Conservation (phyloP, 768 basidiomycete species). For the Dioszegia aurantiaca region DNA sequence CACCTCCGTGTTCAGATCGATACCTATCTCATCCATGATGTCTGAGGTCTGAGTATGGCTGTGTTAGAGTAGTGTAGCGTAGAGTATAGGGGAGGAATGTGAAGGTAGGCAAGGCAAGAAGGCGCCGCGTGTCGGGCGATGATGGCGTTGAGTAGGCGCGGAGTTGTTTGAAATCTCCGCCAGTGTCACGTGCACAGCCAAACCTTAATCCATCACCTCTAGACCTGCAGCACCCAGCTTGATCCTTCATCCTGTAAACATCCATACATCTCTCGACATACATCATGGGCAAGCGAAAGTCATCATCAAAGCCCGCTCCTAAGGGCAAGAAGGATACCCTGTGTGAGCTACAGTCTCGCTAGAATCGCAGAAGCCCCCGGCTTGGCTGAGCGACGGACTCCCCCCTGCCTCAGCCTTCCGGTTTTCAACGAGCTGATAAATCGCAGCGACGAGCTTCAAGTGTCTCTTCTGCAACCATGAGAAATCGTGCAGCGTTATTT, state of each 20-base stretch:
- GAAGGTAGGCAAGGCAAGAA: background rate
- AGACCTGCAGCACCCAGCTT: too few species aligned
- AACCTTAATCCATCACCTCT: too few species aligned
- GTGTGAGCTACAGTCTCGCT: background rate
- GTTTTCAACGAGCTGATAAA: slow-evolving; percentile 2
- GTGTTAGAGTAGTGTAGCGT: background rate
- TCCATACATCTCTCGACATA: background rate
- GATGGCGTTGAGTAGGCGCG: background rate
- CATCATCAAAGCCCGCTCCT: slow-evolving; percentile 39
- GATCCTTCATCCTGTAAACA: slow-evolving; percentile 58
- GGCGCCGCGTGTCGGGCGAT: background rate
- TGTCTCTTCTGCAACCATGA: slow-evolving; percentile 49
- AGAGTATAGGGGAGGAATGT: slow-evolving; percentile 1
- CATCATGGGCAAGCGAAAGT: slow-evolving; percentile 50
- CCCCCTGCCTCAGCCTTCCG: too few species aligned
- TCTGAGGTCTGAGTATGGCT: background rate
- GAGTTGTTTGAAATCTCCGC: slow-evolving; percentile 20
- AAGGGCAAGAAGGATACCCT: slow-evolving; percentile 27
- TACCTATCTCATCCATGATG: slow-evolving; percentile 84
- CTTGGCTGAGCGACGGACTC: too few species aligned
- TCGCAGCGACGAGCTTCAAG: slow-evolving; percentile 47
- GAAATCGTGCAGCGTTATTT: slow-evolving; percentile 34
- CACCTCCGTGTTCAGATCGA: slow-evolving; percentile 76
- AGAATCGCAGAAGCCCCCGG: too few species aligned
- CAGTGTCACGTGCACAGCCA: too few species aligned